Evolutionary conservation across 306 rosid genomes (phyloP), one percentile per base, ranked within the genome.

Genomic region (Vigna mungo): DNA sequence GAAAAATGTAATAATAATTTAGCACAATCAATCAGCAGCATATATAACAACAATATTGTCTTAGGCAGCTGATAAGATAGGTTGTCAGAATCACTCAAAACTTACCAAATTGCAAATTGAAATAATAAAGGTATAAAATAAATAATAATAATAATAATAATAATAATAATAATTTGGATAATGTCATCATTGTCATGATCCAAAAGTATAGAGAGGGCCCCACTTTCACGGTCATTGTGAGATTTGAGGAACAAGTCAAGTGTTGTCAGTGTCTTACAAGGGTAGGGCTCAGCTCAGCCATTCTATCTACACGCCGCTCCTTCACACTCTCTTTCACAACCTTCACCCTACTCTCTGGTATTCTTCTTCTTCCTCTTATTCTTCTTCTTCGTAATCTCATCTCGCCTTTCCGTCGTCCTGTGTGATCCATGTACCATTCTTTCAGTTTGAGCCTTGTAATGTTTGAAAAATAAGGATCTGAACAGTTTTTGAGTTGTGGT

Each of bases 161-260:
- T 11, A 43, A 43, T 44, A 44, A 73, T 23, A 41, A 43, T 66
- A 27, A 46, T 6, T 47, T 34, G 86, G 86, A 82, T 82, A 78
- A 82, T 76, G 81, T 69, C 41, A 67, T 75, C 48, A 81, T 75
- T 76, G 84, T 69, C 41, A 58, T 68, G 56, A 81, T 75, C 80
- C 77, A 68, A 65, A 75, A 65, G 58, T 23, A 27, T 25, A 21
- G 43, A 48, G 46, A 41, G 76, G 86, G 80, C 5, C 78, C 83
- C 80, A 78, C 69, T 9, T 7, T 46, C 77, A 73, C 63, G 56
- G 71, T 36, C 21, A 16, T 20, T 67, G 77, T 73, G 37, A 78
- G 53, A 67, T 78, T 74, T 67, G 39, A 66, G 67, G 82, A 78
- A 48, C 51, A 13, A 27, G 78, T 79, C 78, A 74, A 74, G 84